A percentile compares a stretch with the other conserved stretches of the same genome.
These are phyloP conservation scores for Alternaria gaisen DNA, from an alignment of 2,329 filamentous ascomycete species.

Conservation along the genomic window DNA sequence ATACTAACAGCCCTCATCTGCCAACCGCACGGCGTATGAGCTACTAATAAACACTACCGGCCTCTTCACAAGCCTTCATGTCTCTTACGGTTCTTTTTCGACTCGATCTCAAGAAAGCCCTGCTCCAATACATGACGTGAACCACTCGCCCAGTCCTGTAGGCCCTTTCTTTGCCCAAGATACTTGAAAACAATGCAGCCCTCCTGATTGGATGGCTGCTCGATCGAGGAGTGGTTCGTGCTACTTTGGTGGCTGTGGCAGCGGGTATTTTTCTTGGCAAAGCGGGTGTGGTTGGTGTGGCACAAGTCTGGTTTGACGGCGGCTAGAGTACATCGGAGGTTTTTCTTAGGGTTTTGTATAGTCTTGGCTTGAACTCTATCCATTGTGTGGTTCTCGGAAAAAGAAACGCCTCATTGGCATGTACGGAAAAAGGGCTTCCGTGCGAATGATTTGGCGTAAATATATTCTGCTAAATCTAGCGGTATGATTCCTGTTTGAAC, in stretches of 20 bases:
- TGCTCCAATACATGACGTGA: not conserved
- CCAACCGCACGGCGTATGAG: not conserved
- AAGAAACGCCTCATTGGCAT: not conserved
- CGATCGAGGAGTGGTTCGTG: constrained; percentile 1
- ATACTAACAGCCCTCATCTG: not conserved
- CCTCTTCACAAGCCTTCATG: not conserved
- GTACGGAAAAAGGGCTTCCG: not conserved
- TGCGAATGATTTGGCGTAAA: not conserved
- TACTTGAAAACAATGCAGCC: not conserved
- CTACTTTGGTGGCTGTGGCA: constrained; percentile 21
- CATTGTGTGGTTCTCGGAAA: not conserved
- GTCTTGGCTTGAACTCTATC: not conserved
- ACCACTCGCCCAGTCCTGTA: not conserved
- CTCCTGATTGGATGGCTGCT: not conserved
- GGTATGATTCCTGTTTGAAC: not conserved
- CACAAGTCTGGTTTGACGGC: constrained; percentile 2
- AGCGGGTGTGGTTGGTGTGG: not conserved
- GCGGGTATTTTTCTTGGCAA: constrained; percentile 32
- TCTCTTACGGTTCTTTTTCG: not conserved
- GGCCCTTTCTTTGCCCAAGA: not conserved
- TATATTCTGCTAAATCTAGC: not conserved
- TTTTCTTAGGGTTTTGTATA: not conserved
- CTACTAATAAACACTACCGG: not conserved
- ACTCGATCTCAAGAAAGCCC: not conserved
- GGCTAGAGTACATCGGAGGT: not conserved